phyloP scores from a whole-genome alignment of 2,329 filamentous ascomycete species.

The Pleomassaria siparia region DNA sequence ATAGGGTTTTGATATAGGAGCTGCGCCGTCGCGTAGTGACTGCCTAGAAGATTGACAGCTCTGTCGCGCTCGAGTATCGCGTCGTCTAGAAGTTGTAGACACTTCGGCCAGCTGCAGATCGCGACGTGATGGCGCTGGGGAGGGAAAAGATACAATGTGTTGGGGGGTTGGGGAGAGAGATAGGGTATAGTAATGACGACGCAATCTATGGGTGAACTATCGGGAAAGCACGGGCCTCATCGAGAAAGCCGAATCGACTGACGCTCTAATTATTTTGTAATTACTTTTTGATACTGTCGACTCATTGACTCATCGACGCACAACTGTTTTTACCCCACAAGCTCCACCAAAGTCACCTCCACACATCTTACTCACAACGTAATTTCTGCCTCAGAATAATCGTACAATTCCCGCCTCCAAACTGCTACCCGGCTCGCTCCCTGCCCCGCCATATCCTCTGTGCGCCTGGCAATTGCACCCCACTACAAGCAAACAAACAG shows the following conservation, averaged over 20 bases:
- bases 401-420: neutral
- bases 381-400: neutral
- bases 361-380: neutral
- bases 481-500: neutral
- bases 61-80: neutral
- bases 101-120: conserved; percentile 13
- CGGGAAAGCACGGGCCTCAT: neutral
- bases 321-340: neutral
- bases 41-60: neutral
- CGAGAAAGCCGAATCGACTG: conserved; percentile 1
- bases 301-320: neutral
- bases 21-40: conserved; percentile 1
- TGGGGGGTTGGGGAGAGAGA: conserved; percentile 3
- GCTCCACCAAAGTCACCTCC: neutral
- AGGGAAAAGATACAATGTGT: neutral
- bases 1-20: neutral
- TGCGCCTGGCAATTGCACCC: neutral
- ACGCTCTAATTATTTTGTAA: too few relatives aligned
- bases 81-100: conserved; percentile 5
- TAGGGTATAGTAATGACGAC: conserved; percentile 6
- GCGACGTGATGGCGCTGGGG: conserved; percentile 9
- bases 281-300: too few relatives aligned
- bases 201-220: neutral
- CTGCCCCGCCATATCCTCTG: neutral
- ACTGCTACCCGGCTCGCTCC: neutral